A percentile compares a stretch with the other conserved stretches of the same genome.
Conservation (phyloP, 352 stramenopile species). For the Peronospora destructor region DNA sequence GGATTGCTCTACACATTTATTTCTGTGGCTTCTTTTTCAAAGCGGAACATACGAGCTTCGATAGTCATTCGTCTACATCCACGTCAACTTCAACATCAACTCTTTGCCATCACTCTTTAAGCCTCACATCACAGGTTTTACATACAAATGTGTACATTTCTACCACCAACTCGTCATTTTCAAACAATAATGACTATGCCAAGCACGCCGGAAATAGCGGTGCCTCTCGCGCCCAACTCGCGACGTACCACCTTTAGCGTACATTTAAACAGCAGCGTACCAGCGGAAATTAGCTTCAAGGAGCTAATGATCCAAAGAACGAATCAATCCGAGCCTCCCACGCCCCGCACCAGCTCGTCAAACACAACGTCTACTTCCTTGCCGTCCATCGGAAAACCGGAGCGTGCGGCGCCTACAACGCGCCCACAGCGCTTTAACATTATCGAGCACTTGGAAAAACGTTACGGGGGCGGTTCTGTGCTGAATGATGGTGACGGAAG, state of each 20-base stretch:
- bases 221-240: conserved; percentile 8
- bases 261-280: conserved; percentile 31
- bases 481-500: conserved; percentile 34
- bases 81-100: not conserved
- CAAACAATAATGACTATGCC: conserved; percentile 5
- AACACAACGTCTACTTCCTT: not conserved
- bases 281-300: conserved; percentile 71
- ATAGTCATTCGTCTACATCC: not conserved
- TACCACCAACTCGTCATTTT: not conserved
- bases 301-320: conserved; percentile 36
- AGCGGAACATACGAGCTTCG: no score
- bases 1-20: no score
- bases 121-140: not conserved
- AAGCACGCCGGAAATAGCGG: not conserved
- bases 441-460: conserved; percentile 82
- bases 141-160: not conserved
- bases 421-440: conserved; percentile 68
- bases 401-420: not conserved
- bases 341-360: not conserved
- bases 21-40: no score
- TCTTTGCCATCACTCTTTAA: no score
- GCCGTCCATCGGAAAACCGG: not conserved
- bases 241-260: conserved; percentile 43
- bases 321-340: not conserved
- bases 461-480: conserved; percentile 65